phyloP scores from a whole-genome alignment of 257 asterid species.

The Nicotiana obtusifolia region DNA sequence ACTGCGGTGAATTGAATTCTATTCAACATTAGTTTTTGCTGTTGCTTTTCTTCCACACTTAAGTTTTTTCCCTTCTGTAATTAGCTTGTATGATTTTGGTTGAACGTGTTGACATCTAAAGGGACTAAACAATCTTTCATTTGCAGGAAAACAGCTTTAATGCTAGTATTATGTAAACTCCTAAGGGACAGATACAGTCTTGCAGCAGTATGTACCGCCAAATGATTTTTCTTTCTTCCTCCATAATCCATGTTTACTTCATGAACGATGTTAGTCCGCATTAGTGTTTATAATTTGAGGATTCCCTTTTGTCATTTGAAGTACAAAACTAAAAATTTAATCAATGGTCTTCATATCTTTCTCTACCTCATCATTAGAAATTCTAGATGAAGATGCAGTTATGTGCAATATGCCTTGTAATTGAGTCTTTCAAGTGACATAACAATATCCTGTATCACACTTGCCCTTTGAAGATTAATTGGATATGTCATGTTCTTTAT shows the following conservation, averaged over 20 bases:
- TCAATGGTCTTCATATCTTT: not conserved
- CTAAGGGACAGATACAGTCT: conserved; percentile 88
- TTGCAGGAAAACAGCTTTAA: conserved; percentile 84
- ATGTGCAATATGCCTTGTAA: not conserved
- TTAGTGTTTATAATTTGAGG: not conserved
- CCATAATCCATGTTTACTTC: not conserved
- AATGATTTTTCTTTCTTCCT: not conserved
- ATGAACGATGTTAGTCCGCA: not conserved
- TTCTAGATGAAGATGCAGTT: not conserved
- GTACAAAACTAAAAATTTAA: not conserved
- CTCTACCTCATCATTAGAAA: not conserved
- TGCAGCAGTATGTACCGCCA: conserved; percentile 68
- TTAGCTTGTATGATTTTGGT: not conserved
- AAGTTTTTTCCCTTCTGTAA: not conserved
- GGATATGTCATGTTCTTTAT: not conserved
- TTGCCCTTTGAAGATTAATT: too few relatives aligned
- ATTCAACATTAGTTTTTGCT: not conserved
- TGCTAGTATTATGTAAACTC: conserved; percentile 71
- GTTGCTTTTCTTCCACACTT: not conserved
- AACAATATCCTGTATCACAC: not conserved
- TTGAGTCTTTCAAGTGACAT: not conserved
- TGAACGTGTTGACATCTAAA: not conserved
- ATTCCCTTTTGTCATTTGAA: not conserved
- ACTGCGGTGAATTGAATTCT: not conserved
- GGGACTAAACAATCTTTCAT: not conserved